Conservation (phyloP, 371 early-diverging fungal species). For the Nosema muscidifuracis region DNA sequence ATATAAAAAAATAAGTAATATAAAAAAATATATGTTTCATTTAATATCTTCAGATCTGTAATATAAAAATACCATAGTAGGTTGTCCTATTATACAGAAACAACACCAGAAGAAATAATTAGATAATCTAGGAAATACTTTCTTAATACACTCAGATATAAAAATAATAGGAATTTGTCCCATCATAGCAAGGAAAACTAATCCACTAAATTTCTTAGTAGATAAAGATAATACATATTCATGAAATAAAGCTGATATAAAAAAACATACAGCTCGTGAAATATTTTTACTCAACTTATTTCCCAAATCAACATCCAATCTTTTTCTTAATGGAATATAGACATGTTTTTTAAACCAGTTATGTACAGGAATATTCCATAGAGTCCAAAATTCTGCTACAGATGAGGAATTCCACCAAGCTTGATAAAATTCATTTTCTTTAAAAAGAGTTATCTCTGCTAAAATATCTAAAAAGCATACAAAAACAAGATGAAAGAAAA, state of each 20-base stretch:
- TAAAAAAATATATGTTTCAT: no score
- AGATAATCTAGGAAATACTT: slow-evolving; percentile 17
- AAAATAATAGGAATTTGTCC: slow-evolving; percentile 79
- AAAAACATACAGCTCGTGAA: slow-evolving; percentile 74
- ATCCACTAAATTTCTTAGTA: slow-evolving; percentile 69
- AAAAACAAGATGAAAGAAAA: slow-evolving; percentile 80
- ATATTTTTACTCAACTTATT: slow-evolving; percentile 67
- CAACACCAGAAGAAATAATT: slow-evolving; percentile 55
- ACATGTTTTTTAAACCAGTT: slow-evolving; percentile 82
- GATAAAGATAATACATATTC: slow-evolving; percentile 76
- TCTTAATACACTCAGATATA: slow-evolving; percentile 55
- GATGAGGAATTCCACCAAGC: slow-evolving; percentile 95
- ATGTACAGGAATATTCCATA: slow-evolving; percentile 95
- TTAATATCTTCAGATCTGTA: no score
- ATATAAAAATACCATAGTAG: slow-evolving; percentile 37
- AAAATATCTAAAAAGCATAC: slow-evolving; percentile 84
- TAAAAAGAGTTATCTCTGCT: slow-evolving; percentile 84
- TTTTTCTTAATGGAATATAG: slow-evolving; percentile 71
- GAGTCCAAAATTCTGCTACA: slow-evolving; percentile 83
- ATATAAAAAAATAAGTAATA: no score
- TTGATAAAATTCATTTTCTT: slow-evolving; percentile 89
- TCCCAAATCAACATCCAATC: no score
- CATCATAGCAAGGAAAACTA: slow-evolving; percentile 78
- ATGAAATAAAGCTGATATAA: slow-evolving; percentile 75
- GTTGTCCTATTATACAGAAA: slow-evolving; percentile 57